Evolutionary conservation across 2,329 filamentous ascomycete species (phyloP), one percentile per base, ranked within the genome.

Genomic region (Nannizzia gypsea): DNA sequence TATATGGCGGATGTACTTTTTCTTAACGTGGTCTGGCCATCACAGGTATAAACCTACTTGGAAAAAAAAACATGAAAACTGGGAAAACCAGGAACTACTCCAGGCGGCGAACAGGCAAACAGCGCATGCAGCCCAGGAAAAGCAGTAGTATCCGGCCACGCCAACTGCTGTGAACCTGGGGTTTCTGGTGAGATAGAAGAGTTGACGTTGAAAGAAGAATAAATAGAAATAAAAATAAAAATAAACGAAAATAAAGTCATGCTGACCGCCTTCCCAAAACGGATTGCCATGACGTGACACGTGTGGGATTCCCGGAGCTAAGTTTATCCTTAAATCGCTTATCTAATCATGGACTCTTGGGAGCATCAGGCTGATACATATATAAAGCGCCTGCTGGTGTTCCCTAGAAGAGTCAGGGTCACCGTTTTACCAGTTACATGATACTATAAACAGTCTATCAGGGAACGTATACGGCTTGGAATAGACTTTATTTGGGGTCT

Each of bases 201-300:
- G 3, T 8, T 50, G 44, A 50, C 20, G 20, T 15, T 24, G 42
- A 24, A 22, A 15, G 13, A 26, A 26, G 22, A 24, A 26, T 42
- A 17, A 40, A 8, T 40, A 58, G 22, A 34, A 48, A 22, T 46
- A 40, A 58, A 58, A 40, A 22, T 44, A 20, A 58, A 57, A 44
- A 58, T n/a, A 58, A 58, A 42, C 17, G n/a, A 58, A 44, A 48
- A 42, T 6, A 58, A 48, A 20, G 42, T 24, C 38, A 20, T 17
- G 58, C 28, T 56, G 28, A 40, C 22, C 54, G 44, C 52, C 17
- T 58, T 55, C 59, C 34, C 55, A 36, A 42, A 48, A 24, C 26
- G 40, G 22, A 56, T 31, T 20, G 26, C 40, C 57, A 60, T 62
- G 60, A 62, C 60, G 59, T 61, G 59, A 58, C 56, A 58, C 55